Base-by-base conservation (phyloP, 768 basidiomycete species). In the Lentinula sp. region DNA sequence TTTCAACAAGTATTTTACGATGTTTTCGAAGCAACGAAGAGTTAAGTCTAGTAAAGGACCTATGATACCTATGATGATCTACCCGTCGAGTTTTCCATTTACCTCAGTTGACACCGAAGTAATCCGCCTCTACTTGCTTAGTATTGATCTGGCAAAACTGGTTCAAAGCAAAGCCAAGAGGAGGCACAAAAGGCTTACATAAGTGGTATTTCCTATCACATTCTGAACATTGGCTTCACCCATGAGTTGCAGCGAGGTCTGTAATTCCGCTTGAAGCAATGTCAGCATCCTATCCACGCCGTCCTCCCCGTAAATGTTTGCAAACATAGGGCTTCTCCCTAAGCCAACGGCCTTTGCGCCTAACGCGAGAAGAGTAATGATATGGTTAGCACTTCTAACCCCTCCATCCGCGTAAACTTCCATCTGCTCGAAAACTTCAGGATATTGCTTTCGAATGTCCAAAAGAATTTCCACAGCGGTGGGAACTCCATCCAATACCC, bases 341-440 rank as follows among this genome's bases (percentile, higher is more conserved):
- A 80, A 60, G 0, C 79, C 79, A 10, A 79, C 76, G 3, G 72
- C 76, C 15, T 65, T 70, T 1, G 77, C 78, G 6, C 78, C 78
- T 2, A 80, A 65, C 11, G 74, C 75, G 0, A 79, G 65, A 11
- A 77, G 73, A 57, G 76, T 78, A 18, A 80, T 62, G 16, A 79
- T 70, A 60, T 81, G 79, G 0, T 78, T 79, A 0, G 80, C 80
- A 7, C 77, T 65, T 23, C 77, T 66, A 42, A 80, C 73, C 3
- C 80, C 80, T 1, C 80, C 80, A 60, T 80, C 80, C 23, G 76
- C 70, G 58, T 72, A 80, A 11, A 81, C 70, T 64, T 80, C 77
- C 65, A 72, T 69, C 54, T 71, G 63, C 0, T 73, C 64, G n/a
- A 79, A 69, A 6, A 77, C 70, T 52, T 76, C 71, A 2, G 78